phyloP scores from a whole-genome alignment of 2,329 filamentous ascomycete genomes.

The Ceratocystis cacaofunesta region DNA sequence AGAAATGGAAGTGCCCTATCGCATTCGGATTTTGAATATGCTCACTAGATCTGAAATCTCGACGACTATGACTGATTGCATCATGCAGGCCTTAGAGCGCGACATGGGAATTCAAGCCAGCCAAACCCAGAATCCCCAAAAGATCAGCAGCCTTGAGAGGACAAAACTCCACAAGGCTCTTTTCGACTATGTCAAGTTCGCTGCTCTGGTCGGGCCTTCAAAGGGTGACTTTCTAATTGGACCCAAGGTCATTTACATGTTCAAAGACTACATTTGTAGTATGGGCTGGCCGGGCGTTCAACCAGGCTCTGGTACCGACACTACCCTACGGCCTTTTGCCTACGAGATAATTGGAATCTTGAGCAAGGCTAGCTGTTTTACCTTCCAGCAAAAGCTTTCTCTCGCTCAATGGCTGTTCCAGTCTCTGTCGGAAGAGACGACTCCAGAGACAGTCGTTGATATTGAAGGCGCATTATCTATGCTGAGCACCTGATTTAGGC shows the following conservation, averaged over 20 bases:
- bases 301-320: slow-evolving; percentile 42
- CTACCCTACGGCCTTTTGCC: slow-evolving; percentile 58
- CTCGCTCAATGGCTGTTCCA: slow-evolving; percentile 62
- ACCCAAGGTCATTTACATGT: slow-evolving; percentile 48
- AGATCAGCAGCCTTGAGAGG: slow-evolving; percentile 50
- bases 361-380: slow-evolving; percentile 46
- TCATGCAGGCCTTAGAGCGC: slow-evolving; percentile 51
- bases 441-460: slow-evolving; percentile 62
- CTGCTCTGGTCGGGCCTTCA: slow-evolving; percentile 55
- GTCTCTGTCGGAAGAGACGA: slow-evolving; percentile 66
- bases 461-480: slow-evolving; percentile 81
- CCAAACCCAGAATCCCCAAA: slow-evolving; percentile 16
- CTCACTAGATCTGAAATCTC: slow-evolving; percentile 63
- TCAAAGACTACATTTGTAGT: slow-evolving; percentile 58
- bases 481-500: slow-evolving; percentile 36
- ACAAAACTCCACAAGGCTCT: slow-evolving; percentile 68
- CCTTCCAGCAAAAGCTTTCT: slow-evolving; percentile 39
- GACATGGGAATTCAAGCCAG: slow-evolving; percentile 1
- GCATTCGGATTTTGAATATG: slow-evolving; percentile 60
- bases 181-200: slow-evolving; percentile 77
- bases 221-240: slow-evolving; percentile 50
- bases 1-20: slow-evolving; percentile 54
- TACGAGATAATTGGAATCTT: slow-evolving; percentile 86
- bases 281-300: slow-evolving; percentile 70
- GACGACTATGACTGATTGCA: slow-evolving; percentile 51